These are phyloP conservation scores for Metschnikowia baotianmanensis DNA, from an alignment of 805 yeast species.

Conservation along the genomic window DNA sequence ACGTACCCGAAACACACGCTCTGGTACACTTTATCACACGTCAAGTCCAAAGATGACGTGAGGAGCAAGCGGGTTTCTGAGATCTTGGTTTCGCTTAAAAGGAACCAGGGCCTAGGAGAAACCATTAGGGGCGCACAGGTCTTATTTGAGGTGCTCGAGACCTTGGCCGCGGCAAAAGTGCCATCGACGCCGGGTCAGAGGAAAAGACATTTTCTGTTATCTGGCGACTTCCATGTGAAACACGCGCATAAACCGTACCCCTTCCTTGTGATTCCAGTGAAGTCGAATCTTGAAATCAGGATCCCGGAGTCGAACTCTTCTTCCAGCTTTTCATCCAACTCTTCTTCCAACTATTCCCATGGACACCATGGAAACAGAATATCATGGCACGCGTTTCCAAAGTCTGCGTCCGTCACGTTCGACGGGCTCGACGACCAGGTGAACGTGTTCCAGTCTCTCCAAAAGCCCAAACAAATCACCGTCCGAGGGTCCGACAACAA, in stretches of 20 bases:
- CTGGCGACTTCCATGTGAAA: constrained; percentile 39
- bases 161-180: constrained; percentile 41
- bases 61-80: constrained; percentile 28
- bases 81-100: constrained; percentile 22
- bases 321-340: no score
- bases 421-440: constrained; percentile 65
- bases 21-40: constrained; percentile 79
- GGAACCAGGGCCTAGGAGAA: constrained; percentile 15
- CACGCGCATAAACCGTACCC: constrained; percentile 30
- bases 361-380: background rate
- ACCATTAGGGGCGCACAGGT: constrained; percentile 28
- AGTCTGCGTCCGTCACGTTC: constrained; percentile 47
- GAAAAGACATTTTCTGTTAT: constrained; percentile 35
- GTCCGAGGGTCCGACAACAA: constrained; percentile 76
- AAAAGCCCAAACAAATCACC: constrained; percentile 77
- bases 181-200: constrained; percentile 25
- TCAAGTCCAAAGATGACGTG: constrained; percentile 48
- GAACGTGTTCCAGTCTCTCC: constrained; percentile 74
- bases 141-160: constrained; percentile 42
- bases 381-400: constrained; percentile 40
- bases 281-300: constrained; percentile 63
- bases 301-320: constrained; percentile 46
- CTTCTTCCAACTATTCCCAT: no score
- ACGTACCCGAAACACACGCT: constrained; percentile 79
- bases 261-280: constrained; percentile 70